Percentiles rank a stretch among this genome's conserved stretches.
Conservation (phyloP, 2,329 filamentous ascomycete species). For the Aspergillus fischeri region DNA sequence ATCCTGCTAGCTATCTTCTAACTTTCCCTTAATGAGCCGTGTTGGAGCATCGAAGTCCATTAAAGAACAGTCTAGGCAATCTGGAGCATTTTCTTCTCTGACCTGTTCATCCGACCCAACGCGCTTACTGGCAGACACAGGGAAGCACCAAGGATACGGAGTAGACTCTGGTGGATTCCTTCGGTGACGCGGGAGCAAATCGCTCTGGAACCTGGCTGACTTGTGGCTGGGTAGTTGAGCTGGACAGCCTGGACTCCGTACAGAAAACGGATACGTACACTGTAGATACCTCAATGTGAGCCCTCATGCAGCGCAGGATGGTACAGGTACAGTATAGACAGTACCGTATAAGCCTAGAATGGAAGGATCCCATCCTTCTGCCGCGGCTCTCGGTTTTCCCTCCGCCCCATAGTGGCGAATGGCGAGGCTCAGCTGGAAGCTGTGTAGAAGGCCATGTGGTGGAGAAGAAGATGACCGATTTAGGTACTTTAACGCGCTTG, state of each 20-base stretch:
- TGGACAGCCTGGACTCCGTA: too few species aligned
- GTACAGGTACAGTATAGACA: background rate
- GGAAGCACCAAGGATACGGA: background rate
- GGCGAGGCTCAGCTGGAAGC: background rate
- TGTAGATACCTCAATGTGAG: background rate
- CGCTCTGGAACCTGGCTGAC: background rate
- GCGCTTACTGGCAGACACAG: background rate
- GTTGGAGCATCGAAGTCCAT: too few species aligned
- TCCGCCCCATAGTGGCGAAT: conserved; percentile 5
- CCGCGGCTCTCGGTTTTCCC: conserved; percentile 4
- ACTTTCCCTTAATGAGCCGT: too few species aligned
- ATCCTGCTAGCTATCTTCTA: background rate
- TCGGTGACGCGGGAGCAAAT: background rate
- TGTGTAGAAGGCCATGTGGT: background rate
- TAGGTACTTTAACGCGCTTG: background rate
- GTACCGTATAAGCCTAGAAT: background rate
- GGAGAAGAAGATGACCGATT: background rate
- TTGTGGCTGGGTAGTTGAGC: background rate
- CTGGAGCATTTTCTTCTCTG: background rate
- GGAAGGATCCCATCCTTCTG: background rate
- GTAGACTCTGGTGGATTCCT: background rate
- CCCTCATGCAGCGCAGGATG: background rate
- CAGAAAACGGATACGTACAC: too few species aligned
- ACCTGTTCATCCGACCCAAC: background rate
- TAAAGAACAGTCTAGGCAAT: too few species aligned